Evolutionary conservation across 2,329 filamentous ascomycete genomes (phyloP).

Genomic region (Paramyrothecium roridum): DNA sequence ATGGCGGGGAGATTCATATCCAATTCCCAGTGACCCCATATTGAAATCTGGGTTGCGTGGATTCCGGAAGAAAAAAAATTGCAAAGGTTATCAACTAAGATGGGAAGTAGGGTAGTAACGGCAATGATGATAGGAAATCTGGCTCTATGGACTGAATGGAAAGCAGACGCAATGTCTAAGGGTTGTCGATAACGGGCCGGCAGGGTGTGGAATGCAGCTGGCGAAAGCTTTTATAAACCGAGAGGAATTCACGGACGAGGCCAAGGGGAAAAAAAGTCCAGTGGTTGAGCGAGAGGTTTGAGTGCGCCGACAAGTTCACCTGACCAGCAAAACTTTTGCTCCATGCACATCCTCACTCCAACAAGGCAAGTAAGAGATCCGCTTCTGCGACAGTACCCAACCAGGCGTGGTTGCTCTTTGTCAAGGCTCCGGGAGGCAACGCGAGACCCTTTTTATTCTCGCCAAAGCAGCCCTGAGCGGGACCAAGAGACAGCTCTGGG

Average conservation of each 20-base stretch:
- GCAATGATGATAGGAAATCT: too few relatives aligned
- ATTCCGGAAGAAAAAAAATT: neutral
- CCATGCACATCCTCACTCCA: neutral
- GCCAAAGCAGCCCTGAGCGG: neutral
- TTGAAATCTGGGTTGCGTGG: neutral
- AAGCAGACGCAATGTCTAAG: too few relatives aligned
- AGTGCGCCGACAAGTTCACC: neutral
- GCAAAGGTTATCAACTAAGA: neutral
- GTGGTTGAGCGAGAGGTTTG: neutral
- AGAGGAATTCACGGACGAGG: too few relatives aligned
- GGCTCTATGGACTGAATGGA: too few relatives aligned
- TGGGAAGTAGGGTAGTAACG: too few relatives aligned
- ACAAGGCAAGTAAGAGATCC: neutral
- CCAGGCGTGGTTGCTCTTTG: neutral
- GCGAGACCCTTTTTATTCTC: neutral
- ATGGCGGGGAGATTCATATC: constrained; percentile 10
- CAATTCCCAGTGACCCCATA: neutral
- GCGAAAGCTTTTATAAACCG: too few relatives aligned
- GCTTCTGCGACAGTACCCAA: neutral
- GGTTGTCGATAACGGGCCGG: too few relatives aligned
- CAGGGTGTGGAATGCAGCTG: too few relatives aligned
- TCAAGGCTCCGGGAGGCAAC: too few relatives aligned
- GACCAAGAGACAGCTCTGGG: neutral
- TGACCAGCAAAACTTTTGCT: neutral
- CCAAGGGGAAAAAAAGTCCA: neutral